phyloP scores from a whole-genome alignment of 306 rosid genomes.

The Cyclanthera cordifolia region DNA sequence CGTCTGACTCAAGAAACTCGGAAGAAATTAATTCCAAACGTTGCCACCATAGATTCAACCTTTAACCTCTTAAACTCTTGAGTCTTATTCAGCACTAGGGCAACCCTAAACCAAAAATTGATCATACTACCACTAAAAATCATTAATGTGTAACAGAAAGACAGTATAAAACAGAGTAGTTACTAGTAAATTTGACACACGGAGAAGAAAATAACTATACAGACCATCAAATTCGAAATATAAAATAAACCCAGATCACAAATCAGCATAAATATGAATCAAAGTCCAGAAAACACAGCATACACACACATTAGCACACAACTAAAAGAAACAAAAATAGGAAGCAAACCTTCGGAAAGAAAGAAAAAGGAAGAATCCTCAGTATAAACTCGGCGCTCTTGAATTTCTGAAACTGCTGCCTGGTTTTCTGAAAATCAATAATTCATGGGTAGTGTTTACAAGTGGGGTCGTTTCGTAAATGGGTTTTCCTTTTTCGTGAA shows the following conservation, averaged over 20 bases:
- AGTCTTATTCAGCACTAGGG: no score
- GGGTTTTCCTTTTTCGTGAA: constrained; percentile 3
- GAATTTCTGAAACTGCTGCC: neutral
- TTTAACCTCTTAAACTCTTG: no score
- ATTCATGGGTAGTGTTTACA: neutral
- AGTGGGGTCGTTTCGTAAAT: constrained; percentile 1
- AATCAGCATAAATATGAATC: neutral
- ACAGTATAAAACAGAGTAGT: neutral
- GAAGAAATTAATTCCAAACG: no score
- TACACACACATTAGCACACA: neutral
- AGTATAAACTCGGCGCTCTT: neutral
- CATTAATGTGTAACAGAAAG: neutral
- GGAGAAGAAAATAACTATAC: neutral
- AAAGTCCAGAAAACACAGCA: neutral
- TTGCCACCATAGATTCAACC: no score
- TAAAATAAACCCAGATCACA: neutral
- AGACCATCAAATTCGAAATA: neutral
- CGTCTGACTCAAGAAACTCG: no score
- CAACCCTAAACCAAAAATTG: neutral
- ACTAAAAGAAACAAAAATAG: neutral
- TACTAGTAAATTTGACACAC: neutral
- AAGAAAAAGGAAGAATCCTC: constrained; percentile 3
- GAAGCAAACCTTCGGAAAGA: constrained; percentile 7
- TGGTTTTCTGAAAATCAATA: neutral
- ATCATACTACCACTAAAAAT: neutral